Evolutionary conservation across 1,284 basidiomycete genomes (phyloP).

Genomic region (Coniferiporia sulphurascens): DNA sequence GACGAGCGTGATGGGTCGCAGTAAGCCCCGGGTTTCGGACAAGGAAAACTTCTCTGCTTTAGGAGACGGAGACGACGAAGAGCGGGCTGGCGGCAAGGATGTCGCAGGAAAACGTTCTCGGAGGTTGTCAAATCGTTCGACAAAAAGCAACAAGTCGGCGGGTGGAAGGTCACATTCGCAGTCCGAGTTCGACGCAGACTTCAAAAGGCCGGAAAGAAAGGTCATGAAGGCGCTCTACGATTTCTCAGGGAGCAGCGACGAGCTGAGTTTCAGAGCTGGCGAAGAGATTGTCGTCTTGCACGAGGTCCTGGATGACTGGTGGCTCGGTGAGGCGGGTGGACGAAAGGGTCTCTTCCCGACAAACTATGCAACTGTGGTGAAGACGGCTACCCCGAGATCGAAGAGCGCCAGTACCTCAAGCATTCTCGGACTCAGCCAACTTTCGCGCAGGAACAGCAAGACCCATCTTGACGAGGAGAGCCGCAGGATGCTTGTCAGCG

Average conservation of each 20-base stretch:
- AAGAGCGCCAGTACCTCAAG: conserved; percentile 20
- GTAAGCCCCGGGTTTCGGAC: conserved; percentile 41
- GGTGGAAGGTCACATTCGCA: conserved; percentile 27
- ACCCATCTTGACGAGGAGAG: conserved; percentile 6
- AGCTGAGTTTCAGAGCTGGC: conserved; percentile 67
- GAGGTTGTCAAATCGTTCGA: conserved; percentile 25
- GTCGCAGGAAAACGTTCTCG: conserved; percentile 26
- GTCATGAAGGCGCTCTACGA: conserved; percentile 68
- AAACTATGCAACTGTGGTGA: conserved; percentile 57
- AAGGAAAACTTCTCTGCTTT: conserved; percentile 58
- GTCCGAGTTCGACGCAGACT: conserved; percentile 34
- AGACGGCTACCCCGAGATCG: conserved; percentile 23
- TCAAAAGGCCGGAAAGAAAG: conserved; percentile 41
- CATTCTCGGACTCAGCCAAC: conserved; percentile 6
- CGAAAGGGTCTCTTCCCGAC: conserved; percentile 74
- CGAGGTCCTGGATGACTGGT: conserved; percentile 82
- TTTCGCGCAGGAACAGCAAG: not conserved
- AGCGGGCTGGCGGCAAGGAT: conserved; percentile 24
- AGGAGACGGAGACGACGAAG: conserved; percentile 33
- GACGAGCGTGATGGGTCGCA: conserved; percentile 50
- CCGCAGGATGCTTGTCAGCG: conserved; percentile 8
- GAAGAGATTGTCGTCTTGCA: conserved; percentile 69
- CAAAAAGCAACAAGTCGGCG: conserved; percentile 33
- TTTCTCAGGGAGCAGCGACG: conserved; percentile 68
- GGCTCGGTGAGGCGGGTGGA: conserved; percentile 71